Base-by-base conservation (phyloP, 305 asterid genomes). In the Fraxinus latifolia region DNA sequence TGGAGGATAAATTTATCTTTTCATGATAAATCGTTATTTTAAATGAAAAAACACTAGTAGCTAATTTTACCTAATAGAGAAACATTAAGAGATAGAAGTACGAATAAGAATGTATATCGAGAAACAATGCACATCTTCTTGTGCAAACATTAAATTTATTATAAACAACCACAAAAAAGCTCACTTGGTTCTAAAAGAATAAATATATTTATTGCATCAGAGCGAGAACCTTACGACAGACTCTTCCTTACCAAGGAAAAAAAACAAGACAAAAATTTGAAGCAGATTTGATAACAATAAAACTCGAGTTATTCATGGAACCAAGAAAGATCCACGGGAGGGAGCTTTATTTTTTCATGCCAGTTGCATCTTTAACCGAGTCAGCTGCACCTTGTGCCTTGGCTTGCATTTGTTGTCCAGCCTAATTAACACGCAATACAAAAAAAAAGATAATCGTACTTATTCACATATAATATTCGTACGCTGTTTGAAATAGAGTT, bases 381-480 rank as follows among this genome's bases (percentile, higher is more conserved):
- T 89, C 90, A 31, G 74, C 86, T 2, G 89, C 90, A 47, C 85
- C 89, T n/a, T 87, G 86, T 50, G 90, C 91, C 84, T 79, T 83
- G 5, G 74, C 87, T 53, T 89, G 87, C 53, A 79, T 3, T 62
- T 87, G 89, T 15, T 87, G 88, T 74, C 90, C 90, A 53, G 85
- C 85, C 90, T 88, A 27, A 14, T 19, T 50, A 74, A 37, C 15
- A 77, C 29, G 42, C 32, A n/a, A 77, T 5, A 17, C 0, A 32
- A 62, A 44, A 0, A 0, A 34, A 36, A 36, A 0, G 23, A 65
- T 4, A 44, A 19, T 74, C 32, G 5, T 36, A 74, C 4, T 32
- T 32, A 55, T 23, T 65, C 31, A 36, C 25, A 39, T 23, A 17
- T 55, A 55, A 5, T n/a, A n/a, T 0, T 55, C 2, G 0, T n/a